Base-by-base conservation (phyloP, 1,139 yeast species). In the Yamadazyma friedrichii region DNA sequence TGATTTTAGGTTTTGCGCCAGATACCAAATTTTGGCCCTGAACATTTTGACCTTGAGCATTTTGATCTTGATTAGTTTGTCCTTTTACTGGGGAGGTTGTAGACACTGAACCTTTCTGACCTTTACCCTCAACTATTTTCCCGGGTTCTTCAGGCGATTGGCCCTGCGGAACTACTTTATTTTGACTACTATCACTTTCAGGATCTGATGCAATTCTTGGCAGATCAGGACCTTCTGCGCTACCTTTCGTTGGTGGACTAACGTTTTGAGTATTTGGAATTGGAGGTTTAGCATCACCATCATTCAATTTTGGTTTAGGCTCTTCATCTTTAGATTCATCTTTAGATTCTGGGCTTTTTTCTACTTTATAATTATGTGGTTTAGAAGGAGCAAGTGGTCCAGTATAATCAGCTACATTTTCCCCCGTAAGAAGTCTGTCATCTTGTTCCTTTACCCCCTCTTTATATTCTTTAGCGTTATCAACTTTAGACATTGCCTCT, bases 301-400 rank as follows among this genome's bases (percentile, higher is more conserved):
- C 32, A 4, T 17, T n/a, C 4, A 9, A 6, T 12, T 35, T 10
- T 15, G 31, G 13, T 6, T 35, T 25, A 13, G 39, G 27, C 20
- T 5, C 9, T 15, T 15, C 15, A 17, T 9, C 9, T 12, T 15
- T 9, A 15, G 22, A 6, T 22, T 16, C 13, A n/a, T 9, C 9
- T 12, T 15, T 9, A 15, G 22, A 6, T 22, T 16, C 13, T 3
- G 17, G n/a, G n/a, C 6, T 17, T 15, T 36, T 15, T 15, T 15
- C 35, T 20, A 25, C 12, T 36, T 36, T 31, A 24, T 36, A 30
- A 3, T 16, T 8, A 12, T 22, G 29, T 22, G 39, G 34, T 30
- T 36, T 36, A 4, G 33, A 22, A 3, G 33, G 33, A 6, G 39
- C 33, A 13, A 20, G 20, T 12, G 39, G 34, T 4, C 34, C 34